These are phyloP conservation scores for Pseudogymnoascus sp. DNA, from an alignment of 2,329 filamentous ascomycete species.

Conservation along the genomic window DNA sequence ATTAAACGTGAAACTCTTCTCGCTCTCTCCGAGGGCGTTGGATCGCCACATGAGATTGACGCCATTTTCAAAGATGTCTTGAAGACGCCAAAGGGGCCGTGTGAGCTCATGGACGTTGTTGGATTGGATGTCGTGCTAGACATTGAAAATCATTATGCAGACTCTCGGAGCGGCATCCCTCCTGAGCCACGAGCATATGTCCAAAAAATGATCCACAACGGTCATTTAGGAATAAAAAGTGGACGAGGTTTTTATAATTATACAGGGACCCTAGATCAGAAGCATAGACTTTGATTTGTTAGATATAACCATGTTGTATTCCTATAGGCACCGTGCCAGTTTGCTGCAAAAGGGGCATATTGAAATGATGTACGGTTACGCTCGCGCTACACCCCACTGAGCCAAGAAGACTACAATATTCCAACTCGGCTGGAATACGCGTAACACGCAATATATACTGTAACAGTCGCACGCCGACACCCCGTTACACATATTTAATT, in stretches of 20 bases:
- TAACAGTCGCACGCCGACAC: no score
- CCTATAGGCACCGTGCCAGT: background rate
- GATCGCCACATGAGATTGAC: constrained; percentile 30
- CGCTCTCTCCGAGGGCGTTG: constrained; percentile 28
- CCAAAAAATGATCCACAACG: constrained; percentile 24
- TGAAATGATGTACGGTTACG: no score
- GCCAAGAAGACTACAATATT: no score
- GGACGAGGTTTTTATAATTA: constrained; percentile 30
- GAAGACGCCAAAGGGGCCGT: constrained; percentile 31
- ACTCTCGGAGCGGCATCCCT: constrained; percentile 24
- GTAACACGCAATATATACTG: no score
- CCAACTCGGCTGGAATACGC: no score
- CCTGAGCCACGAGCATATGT: constrained; percentile 26
- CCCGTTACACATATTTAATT: no score
- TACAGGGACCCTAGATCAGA: background rate
- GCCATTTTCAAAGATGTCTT: constrained; percentile 32
- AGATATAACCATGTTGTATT: background rate
- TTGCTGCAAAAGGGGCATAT: background rate
- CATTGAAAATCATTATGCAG: constrained; percentile 32
- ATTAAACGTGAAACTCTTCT: constrained; percentile 34
- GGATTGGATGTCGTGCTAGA: constrained; percentile 31
- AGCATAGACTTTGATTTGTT: background rate
- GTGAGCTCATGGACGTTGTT: constrained; percentile 32
- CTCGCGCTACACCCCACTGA: no score
- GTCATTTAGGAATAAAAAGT: constrained; percentile 28